Evolutionary conservation across 1,139 yeast species (phyloP), one percentile per base, ranked within the genome.

Genomic region (Sugiyamaella xylanicola): DNA sequence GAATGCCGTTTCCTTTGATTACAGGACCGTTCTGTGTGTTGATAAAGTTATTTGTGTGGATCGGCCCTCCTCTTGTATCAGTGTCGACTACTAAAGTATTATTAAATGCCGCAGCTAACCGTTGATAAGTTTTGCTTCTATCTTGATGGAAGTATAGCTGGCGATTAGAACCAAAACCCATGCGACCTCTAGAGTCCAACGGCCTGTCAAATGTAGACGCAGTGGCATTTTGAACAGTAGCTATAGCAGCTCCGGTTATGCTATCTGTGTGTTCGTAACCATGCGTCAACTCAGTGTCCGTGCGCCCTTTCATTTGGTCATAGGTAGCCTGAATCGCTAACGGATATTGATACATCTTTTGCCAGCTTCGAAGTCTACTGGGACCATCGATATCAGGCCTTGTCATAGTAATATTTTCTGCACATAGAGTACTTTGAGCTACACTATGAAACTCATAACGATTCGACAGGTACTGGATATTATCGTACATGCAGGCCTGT

Each of bases 391-490:
- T 35, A 27, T 48, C 52, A 16, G 52, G 52, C 19, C 52, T 17
- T 13, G 29, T 13, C 39, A 48, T 20, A 19, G 52, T 40, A 21
- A 48, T 39, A 29, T 48, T 48, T 27, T 40, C 47, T 9, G 46
- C 52, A 27, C 52, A 48, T 8, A 48, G n/a, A 5, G 52, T 48
- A 41, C 46, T 48, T 21, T 48, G 52, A 5, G 52, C 52, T 20
- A 48, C 27, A 29, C 52, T 48, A n/a, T 39, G 46, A 35, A 40
- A 48, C 19, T 48, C 52, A 48, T 40, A 29, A 20, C 46, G 46
- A 20, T 40, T 48, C 15, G 52, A 48, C 17, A 41, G 32, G 41
- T 48, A 48, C 29, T 48, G 52, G 21, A 48, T 29, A 29, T 48
- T 48, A 21, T 48, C 52, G 16, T 27, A 48, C 40, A 48, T 20